These are phyloP conservation scores for Hericium erinaceus DNA, from an alignment of 768 basidiomycete genomes.

Conservation along the genomic window DNA sequence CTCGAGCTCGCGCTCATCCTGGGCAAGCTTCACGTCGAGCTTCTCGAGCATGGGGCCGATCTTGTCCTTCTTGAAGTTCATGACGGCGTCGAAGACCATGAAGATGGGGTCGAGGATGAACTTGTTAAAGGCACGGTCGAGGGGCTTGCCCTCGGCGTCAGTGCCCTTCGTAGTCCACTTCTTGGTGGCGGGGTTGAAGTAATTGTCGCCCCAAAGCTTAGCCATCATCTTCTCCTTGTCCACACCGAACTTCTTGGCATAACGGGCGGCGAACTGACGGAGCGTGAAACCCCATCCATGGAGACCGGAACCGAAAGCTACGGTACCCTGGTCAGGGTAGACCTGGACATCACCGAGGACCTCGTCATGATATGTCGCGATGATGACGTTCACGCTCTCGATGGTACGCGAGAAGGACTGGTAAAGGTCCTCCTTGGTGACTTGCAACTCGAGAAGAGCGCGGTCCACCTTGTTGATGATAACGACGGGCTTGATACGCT, in stretches of 20 bases:
- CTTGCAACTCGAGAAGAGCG: constrained; percentile 96
- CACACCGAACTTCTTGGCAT: constrained; percentile 98
- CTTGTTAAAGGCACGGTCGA: constrained; percentile 97
- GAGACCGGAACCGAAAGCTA: constrained; percentile 98
- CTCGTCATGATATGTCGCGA: constrained; percentile 92
- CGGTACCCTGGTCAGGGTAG: constrained; percentile 96
- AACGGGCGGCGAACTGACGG: constrained; percentile 89
- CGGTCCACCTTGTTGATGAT: constrained; percentile 99
- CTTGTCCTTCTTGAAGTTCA: constrained; percentile 98
- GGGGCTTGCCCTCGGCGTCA: constrained; percentile 76
- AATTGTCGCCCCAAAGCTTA: constrained; percentile 99
- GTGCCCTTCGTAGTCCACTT: constrained; percentile 85
- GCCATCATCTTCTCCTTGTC: constrained; percentile 98
- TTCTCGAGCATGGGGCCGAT: constrained; percentile 84
- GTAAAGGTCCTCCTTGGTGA: constrained; percentile 92
- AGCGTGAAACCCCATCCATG: constrained; percentile 99
- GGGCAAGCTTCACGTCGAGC: constrained; percentile 84
- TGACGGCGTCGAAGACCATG: constrained; percentile 95
- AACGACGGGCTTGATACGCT: constrained; percentile 99
- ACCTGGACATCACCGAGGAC: constrained; percentile 98
- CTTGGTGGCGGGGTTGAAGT: constrained; percentile 91
- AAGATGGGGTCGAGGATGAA: constrained; percentile 99
- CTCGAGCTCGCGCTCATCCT: constrained; percentile 88
- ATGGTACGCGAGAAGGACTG: constrained; percentile 97
- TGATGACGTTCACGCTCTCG: constrained; percentile 96